Evolutionary conservation across 2,329 filamentous ascomycete genomes (phyloP).

Genomic region (Dendrostoma leiphaemia): DNA sequence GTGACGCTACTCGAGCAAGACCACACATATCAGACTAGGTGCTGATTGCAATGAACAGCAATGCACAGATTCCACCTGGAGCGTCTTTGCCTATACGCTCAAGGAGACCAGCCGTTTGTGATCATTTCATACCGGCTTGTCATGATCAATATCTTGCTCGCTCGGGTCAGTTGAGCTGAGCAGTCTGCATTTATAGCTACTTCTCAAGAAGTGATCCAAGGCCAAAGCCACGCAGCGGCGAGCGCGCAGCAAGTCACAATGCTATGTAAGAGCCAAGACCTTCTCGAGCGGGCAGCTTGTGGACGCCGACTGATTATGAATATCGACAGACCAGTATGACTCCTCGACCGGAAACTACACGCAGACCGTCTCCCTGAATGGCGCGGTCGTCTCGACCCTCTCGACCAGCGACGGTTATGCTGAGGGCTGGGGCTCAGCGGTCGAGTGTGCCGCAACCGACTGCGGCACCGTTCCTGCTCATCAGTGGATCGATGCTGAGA

Average conservation of each 20-base stretch:
- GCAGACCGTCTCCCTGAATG: constrained; percentile 20
- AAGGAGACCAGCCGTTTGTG: constrained; percentile 29
- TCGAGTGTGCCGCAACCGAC: constrained; percentile 34
- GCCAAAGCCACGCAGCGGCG: constrained; percentile 24
- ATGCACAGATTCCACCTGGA: constrained; percentile 29
- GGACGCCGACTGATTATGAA: background rate
- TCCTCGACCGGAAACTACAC: constrained; percentile 21
- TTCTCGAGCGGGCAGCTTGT: too few relatives aligned
- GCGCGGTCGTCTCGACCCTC: constrained; percentile 18
- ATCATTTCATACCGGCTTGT: too few relatives aligned
- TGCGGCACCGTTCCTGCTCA: constrained; percentile 40
- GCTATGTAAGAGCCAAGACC: constrained; percentile 33
- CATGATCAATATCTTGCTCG: background rate
- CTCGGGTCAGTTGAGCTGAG: background rate
- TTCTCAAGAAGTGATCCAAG: constrained; percentile 33
- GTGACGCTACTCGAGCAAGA: background rate
- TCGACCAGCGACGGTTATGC: constrained; percentile 20
- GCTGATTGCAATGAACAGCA: background rate
- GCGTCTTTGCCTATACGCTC: constrained; percentile 41
- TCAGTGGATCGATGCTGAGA: constrained; percentile 37
- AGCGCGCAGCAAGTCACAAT: constrained; percentile 36
- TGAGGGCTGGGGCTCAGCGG: constrained; percentile 22
- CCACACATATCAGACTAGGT: background rate
- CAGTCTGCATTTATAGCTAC: constrained; percentile 17
- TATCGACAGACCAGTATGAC: constrained; percentile 17